A percentile compares a stretch with the other conserved stretches of the same genome.
Conservation (phyloP, 495 filamentous ascomycete species). For the Glonium stellatum region DNA sequence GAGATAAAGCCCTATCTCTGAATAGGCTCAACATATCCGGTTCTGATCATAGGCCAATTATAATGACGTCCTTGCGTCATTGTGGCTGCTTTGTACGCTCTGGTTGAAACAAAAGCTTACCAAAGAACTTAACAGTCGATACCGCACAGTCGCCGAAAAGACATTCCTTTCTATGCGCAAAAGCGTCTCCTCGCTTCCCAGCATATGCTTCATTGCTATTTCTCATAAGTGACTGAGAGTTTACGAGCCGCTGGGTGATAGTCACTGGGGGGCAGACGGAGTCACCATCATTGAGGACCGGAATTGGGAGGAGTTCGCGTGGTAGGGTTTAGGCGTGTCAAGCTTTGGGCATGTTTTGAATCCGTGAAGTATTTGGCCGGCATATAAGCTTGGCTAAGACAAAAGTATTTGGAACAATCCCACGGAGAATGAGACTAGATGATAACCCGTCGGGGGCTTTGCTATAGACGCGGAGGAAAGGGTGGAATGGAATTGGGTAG, state of each 20-base stretch:
- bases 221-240: constrained; percentile 47
- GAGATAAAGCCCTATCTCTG: constrained; percentile 41
- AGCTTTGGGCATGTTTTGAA: constrained; percentile 47
- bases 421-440: constrained; percentile 49
- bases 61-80: constrained; percentile 54
- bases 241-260: constrained; percentile 50
- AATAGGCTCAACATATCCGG: constrained; percentile 40
- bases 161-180: constrained; percentile 44
- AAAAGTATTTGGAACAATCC: constrained; percentile 52
- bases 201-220: constrained; percentile 51
- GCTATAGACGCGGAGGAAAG: constrained; percentile 45
- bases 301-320: constrained; percentile 44
- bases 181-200: constrained; percentile 40
- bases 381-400: constrained; percentile 43
- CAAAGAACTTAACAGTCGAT: constrained; percentile 1
- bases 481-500: constrained; percentile 43
- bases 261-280: constrained; percentile 45
- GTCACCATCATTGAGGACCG: constrained; percentile 49
- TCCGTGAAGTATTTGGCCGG: constrained; percentile 42
- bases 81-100: constrained; percentile 53
- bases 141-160: constrained; percentile 50
- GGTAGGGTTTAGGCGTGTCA: constrained; percentile 49
- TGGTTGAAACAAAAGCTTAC: neutral
- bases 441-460: constrained; percentile 54
- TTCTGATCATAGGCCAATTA: constrained; percentile 39